phyloP scores from a whole-genome alignment of 2,329 filamentous ascomycete genomes.

The Calonectria pteridis region DNA sequence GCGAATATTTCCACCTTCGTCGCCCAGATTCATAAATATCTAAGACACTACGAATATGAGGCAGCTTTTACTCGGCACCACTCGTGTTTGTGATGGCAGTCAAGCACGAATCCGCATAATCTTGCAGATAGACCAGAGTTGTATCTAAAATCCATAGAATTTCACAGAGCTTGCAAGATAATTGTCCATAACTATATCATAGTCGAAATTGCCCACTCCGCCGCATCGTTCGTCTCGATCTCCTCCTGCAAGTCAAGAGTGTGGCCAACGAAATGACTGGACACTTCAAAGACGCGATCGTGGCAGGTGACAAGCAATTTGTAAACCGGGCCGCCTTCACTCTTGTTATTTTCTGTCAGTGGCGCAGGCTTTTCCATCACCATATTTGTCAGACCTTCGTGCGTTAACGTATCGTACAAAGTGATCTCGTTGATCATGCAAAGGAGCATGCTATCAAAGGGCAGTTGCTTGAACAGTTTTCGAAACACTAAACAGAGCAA shows the following conservation, averaged over 20 bases:
- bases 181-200: background rate
- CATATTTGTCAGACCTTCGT: background rate
- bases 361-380: background rate
- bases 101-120: too few species aligned
- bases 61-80: too few species aligned
- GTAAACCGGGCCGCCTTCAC: background rate
- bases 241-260: background rate
- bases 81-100: too few species aligned
- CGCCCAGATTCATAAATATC: too few species aligned
- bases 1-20: too few species aligned
- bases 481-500: background rate
- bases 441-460: background rate
- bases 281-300: background rate
- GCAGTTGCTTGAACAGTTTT: background rate
- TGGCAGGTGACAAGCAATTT: background rate
- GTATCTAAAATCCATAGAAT: too few species aligned
- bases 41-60: too few species aligned
- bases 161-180: too few species aligned
- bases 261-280: background rate
- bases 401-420: background rate
- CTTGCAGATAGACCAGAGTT: too few species aligned
- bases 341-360: background rate
- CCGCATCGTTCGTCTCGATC: background rate
- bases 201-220: background rate
- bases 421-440: background rate